Percentiles rank a stretch among this genome's conserved stretches.
Conservation (phyloP, 2,329 filamentous ascomycete genomes). For the Chaetomium sp. region DNA sequence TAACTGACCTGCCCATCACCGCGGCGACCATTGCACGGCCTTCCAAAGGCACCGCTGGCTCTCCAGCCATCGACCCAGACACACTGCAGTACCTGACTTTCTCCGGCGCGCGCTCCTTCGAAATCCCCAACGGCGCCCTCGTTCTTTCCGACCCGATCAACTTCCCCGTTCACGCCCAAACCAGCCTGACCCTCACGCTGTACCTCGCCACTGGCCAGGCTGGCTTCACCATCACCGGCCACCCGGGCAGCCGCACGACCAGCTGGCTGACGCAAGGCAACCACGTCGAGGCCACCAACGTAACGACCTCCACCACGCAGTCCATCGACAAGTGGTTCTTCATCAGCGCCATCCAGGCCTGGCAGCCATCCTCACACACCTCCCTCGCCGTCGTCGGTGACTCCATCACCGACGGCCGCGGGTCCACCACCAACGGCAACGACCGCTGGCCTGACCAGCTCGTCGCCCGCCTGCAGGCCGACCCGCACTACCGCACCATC, state of each 20-base stretch:
- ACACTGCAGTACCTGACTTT: conserved; percentile 50
- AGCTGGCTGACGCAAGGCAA: conserved; percentile 50
- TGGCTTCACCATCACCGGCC: conserved; percentile 49
- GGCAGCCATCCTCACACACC: conserved; percentile 33
- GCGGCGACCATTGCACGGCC: conserved; percentile 50
- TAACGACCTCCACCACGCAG: conserved; percentile 26
- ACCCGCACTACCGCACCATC: conserved; percentile 24
- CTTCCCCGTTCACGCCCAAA: conserved; percentile 41
- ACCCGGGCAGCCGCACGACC: conserved; percentile 55
- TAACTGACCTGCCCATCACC: conserved; percentile 50
- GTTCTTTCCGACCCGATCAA: conserved; percentile 53
- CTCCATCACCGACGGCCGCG: conserved; percentile 59
- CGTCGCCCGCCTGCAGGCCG: conserved; percentile 36
- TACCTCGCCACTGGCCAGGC: conserved; percentile 52
- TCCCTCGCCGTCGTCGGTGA: conserved; percentile 56
- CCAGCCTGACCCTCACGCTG: conserved; percentile 49
- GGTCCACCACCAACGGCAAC: conserved; percentile 52
- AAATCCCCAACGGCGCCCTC: conserved; percentile 48
- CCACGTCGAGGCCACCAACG: conserved; percentile 36
- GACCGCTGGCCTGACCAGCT: conserved; percentile 42
- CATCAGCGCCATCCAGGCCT: conserved; percentile 51
- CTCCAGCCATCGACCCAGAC: conserved; percentile 39
- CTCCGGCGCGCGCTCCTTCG: conserved; percentile 42
- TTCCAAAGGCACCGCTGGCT: conserved; percentile 43
- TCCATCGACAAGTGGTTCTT: conserved; percentile 50